Base-by-base conservation (phyloP, 345 rosid genomes). In the Acer saccharum region DNA sequence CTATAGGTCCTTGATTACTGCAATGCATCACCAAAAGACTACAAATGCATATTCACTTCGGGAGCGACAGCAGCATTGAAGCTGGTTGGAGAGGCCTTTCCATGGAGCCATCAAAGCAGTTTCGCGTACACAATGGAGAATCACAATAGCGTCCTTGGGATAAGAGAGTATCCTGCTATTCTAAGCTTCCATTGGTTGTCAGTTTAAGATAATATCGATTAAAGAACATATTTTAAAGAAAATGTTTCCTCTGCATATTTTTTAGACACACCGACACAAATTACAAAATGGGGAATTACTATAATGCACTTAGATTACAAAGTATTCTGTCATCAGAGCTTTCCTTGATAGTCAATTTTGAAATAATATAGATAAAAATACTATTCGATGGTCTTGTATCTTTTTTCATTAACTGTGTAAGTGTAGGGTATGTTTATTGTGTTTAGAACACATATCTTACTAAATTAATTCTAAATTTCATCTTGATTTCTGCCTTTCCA, bases 71-170 rank as follows among this genome's bases (percentile, higher is more conserved):
- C 98, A 77, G 98, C 94, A 1, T 69, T 96, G 84, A 96, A 94
- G 86, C 87, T 96, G 75, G 86, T 96, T 25, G 99, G 98, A 39
- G 99, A 96, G 86, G 81, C 95, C 54, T 96, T 96, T 81, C 98
- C 99, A 2, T 96, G 99, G 99, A 88, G 87, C 76, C 60, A 79
- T 0, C 72, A 76, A 55, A 90, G 98, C 83, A 78, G 81, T 77
- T 96, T 87, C 83, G 83, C 90, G 91, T 94, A 96, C 80, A 87
- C 98, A 10, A 88, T 86, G 92, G 99, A 94, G 85, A 96, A 96
- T 82, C 98, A 96, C 81, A 96, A 96, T 74, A 96, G 99, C 66
- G 99, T 94, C 65, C 97, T 94, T 78, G 99, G 99, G 77, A 92
- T 96, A 68, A 88, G 99, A 88, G 98, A 95, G 96, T 95, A 95